Evolutionary conservation across 2,329 filamentous ascomycete genomes (phyloP).

Genomic region (Colletotrichum shisoi): DNA sequence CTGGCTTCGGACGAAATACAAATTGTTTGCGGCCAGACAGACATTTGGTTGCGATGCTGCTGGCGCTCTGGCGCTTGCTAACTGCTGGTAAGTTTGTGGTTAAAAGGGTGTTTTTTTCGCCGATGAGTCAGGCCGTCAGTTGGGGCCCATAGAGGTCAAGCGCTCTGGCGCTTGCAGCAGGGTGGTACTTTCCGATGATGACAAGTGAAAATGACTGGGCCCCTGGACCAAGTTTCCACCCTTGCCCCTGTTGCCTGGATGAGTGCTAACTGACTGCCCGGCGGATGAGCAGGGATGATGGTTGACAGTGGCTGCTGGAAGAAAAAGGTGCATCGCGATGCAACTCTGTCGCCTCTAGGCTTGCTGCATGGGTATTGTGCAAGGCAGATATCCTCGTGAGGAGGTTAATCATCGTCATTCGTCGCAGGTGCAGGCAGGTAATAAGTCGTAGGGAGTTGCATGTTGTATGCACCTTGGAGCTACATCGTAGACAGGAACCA

Average conservation of each 20-base stretch:
- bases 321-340: conserved; percentile 25
- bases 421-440: neutral
- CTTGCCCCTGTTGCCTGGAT: conserved; percentile 27
- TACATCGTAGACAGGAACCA: neutral
- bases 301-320: conserved; percentile 15
- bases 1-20: conserved; percentile 29
- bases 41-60: neutral
- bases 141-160: no score
- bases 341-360: conserved; percentile 22
- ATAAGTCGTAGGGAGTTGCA: conserved; percentile 17
- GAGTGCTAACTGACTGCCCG: neutral
- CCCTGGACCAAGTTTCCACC: conserved; percentile 28
- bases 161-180: conserved; percentile 1
- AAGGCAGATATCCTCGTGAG: neutral
- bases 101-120: no score
- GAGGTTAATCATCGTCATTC: neutral
- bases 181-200: conserved; percentile 11
- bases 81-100: no score
- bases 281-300: conserved; percentile 25
- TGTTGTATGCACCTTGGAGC: neutral
- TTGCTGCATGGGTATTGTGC: conserved; percentile 14
- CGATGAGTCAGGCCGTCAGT: no score
- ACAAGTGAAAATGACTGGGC: conserved; percentile 27
- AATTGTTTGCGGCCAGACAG: conserved; percentile 17
- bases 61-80: conserved; percentile 3